Evolutionary conservation across 768 basidiomycete species (phyloP).

Genomic region (Grammothele lineata): DNA sequence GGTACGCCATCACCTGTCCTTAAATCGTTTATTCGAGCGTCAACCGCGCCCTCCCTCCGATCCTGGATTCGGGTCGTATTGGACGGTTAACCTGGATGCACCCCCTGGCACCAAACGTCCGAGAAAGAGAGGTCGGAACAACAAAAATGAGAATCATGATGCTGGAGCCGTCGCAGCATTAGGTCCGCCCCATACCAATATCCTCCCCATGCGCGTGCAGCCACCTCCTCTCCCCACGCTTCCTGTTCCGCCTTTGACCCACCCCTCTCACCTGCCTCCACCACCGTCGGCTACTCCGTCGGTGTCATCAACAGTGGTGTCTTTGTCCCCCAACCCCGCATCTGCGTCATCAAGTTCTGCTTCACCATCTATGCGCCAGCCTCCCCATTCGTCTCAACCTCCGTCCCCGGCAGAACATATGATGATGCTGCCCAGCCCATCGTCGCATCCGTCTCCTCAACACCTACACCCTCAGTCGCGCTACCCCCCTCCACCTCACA

Average conservation of each 20-base stretch:
- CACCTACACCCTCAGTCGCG: neutral
- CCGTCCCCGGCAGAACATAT: too few relatives aligned
- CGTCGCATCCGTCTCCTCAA: constrained; percentile 1
- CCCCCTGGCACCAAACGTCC: constrained; percentile 85
- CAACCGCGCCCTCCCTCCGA: constrained; percentile 80
- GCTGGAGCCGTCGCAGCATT: constrained; percentile 4
- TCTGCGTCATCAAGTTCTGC: constrained; percentile 8
- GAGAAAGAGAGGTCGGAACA: constrained; percentile 65
- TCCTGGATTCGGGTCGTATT: constrained; percentile 84
- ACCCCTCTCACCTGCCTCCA: constrained; percentile 1
- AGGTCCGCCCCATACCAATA: constrained; percentile 2
- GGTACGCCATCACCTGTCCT: constrained; percentile 77
- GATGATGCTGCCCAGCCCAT: neutral
- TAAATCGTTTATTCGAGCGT: constrained; percentile 79
- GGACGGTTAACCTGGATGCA: constrained; percentile 85
- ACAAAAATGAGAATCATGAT: constrained; percentile 29
- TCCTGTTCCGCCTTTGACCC: neutral
- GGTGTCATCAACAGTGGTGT: neutral
- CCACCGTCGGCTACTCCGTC: constrained; percentile 11
- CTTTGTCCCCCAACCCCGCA: constrained; percentile 5
- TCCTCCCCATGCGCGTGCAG: constrained; percentile 4
- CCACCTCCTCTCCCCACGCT: constrained; percentile 1
- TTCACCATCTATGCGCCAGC: constrained; percentile 6
- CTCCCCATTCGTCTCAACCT: neutral
- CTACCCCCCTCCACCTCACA: neutral